These are phyloP conservation scores for Agarophyton chilense DNA, from an alignment of 23 red algal genomes.

Conservation along the genomic window DNA sequence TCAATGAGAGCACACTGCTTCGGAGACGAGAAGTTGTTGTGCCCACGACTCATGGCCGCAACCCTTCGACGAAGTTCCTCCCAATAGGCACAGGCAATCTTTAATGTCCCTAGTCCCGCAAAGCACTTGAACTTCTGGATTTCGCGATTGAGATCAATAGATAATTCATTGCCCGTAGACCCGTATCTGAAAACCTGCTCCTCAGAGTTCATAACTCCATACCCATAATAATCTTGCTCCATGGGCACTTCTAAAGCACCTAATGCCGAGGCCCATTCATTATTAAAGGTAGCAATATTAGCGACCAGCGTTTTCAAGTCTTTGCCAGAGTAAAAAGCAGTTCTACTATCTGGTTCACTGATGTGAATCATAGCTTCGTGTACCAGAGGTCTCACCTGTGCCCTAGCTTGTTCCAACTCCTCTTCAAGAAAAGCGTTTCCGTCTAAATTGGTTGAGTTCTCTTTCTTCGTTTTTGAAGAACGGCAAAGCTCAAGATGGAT, in stretches of 20 bases:
- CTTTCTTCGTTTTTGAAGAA: background rate
- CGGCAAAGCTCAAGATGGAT: conserved; percentile 9
- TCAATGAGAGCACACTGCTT: background rate
- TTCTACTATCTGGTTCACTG: conserved; percentile 39
- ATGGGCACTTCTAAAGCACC: conserved; percentile 20
- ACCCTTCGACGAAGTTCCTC: conserved; percentile 10
- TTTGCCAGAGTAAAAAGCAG: conserved; percentile 14
- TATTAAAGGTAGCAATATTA: conserved; percentile 18
- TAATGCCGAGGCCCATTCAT: conserved; percentile 40
- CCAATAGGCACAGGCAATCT: conserved; percentile 59
- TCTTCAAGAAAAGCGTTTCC: background rate
- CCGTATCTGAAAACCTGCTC: background rate
- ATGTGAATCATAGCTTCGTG: conserved; percentile 47
- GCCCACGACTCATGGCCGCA: background rate
- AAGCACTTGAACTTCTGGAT: conserved; percentile 36
- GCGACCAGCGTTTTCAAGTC: background rate
- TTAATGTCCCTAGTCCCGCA: conserved; percentile 39
- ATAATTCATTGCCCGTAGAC: background rate
- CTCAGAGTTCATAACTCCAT: background rate
- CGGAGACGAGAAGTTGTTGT: background rate
- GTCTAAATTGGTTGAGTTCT: background rate
- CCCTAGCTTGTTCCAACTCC: background rate
- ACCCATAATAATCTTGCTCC: background rate
- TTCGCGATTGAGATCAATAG: conserved; percentile 22
- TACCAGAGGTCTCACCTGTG: conserved; percentile 2